Evolutionary conservation across 75 land plant species (phyloP), one percentile per base, ranked within the genome.

Genomic region (Isoetes taiwanensis): DNA sequence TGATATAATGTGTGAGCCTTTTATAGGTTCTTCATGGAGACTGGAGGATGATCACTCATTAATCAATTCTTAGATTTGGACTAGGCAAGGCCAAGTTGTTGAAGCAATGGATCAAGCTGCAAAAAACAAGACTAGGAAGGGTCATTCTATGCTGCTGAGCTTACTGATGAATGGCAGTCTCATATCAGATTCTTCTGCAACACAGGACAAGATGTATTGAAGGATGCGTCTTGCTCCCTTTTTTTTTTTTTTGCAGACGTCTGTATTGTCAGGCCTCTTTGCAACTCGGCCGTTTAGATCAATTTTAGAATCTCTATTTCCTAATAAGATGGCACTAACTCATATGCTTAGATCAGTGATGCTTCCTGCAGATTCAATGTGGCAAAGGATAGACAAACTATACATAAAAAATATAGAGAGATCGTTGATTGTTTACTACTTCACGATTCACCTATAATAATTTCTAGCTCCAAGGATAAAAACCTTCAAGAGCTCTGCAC

Each of bases 1-100:
- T 34, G 54, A 30, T 17, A 50, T 62, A 23, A 52, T 62, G 38
- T 62, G 64, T 16, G 64, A 62, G 64, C 64, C 64, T 1, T 62
- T 62, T 33, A 56, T 32, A 20, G 64, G 64, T 28, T 62, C 64
- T 16, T 52, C 64, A 0, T 62, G 64, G 64, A 30, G 29, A 11
- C 27, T 59, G 17, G 62, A 59, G 1, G 30, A 14, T 20, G 59
- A 62, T 52, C 4, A 33, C n/a, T 41, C 0, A 14, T 50, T 50
- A 38, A 62, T 43, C 17, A 54, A 54, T 10, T 10, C 31, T 5
- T 30, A 50, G 30, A 52, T 26, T 2, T 56, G 52, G 25, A n/a
- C 46, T 11, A 32, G 34, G 11, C 19, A 32, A 26, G 46, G 64
- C 56, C 46, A 2, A 5, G 41, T 27, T 0, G 23, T 23, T 28